Conservation (phyloP, 225 moss, liverwort and hornwort species). For the Polytrichum commune region DNA sequence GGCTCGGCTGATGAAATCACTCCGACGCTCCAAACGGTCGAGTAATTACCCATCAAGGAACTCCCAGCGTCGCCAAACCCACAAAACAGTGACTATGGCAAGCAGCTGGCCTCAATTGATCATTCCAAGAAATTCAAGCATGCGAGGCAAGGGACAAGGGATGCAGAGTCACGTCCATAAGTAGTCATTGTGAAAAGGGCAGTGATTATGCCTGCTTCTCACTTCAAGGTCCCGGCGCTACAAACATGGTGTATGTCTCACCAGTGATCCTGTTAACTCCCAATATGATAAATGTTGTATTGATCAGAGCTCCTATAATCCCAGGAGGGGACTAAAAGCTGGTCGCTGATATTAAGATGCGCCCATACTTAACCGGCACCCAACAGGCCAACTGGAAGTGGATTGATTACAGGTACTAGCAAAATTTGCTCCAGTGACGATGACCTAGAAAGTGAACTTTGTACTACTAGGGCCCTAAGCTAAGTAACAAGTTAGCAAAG, state of each 20-base stretch:
- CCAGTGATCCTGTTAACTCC: slow-evolving; percentile 8
- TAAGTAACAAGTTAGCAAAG: slow-evolving; percentile 1
- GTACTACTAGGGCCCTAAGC: slow-evolving; percentile 5
- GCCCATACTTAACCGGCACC: slow-evolving; percentile 6
- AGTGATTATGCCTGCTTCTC: slow-evolving; percentile 23
- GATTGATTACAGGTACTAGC: slow-evolving; percentile 28
- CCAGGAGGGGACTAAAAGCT: slow-evolving; percentile 24
- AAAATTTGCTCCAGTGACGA: slow-evolving; percentile 42
- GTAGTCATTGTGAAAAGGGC: slow-evolving; percentile 12
- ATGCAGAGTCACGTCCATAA: neutral
- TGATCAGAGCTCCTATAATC: slow-evolving; percentile 23
- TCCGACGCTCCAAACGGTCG: neutral
- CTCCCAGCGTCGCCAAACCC: neutral
- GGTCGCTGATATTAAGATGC: slow-evolving; percentile 21
- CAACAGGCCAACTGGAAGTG: slow-evolving; percentile 15
- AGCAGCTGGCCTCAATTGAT: neutral
- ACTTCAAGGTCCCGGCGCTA: slow-evolving; percentile 31
- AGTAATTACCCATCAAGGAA: neutral
- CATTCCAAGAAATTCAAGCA: neutral
- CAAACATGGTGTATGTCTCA: slow-evolving; percentile 18
- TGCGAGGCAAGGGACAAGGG: neutral
- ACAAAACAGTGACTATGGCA: neutral
- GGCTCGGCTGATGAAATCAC: neutral
- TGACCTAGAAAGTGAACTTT: slow-evolving; percentile 6
- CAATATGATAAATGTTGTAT: slow-evolving; percentile 18